Evolutionary conservation across 2,329 filamentous ascomycete genomes (phyloP).

Genomic region (Berkeleyomyces rouxiae): DNA sequence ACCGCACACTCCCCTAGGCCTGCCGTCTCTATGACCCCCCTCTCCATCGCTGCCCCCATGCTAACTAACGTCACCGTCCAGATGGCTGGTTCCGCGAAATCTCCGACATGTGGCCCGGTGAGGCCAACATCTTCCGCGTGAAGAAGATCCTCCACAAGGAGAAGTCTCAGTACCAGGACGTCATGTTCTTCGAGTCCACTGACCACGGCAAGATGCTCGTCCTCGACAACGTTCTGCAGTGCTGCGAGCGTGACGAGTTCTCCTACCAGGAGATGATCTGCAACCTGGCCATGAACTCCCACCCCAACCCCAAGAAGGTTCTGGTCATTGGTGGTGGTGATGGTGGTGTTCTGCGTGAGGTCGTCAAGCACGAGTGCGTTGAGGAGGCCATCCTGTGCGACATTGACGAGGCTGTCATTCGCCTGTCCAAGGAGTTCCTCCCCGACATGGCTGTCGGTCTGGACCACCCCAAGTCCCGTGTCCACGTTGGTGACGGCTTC

Average conservation of each 20-base stretch:
- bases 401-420: constrained; percentile 97
- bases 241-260: constrained; percentile 97
- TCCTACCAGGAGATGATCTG: constrained; percentile 99
- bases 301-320: constrained; percentile 96
- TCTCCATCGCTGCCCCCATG: background rate
- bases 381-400: constrained; percentile 95
- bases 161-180: constrained; percentile 98
- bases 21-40: background rate
- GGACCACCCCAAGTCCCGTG: constrained; percentile 82
- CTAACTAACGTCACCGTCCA: constrained; percentile 22
- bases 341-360: constrained; percentile 91
- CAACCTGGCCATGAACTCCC: constrained; percentile 93
- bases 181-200: constrained; percentile 96
- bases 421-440: constrained; percentile 95
- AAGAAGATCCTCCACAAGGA: constrained; percentile 98
- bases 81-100: constrained; percentile 99
- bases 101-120: constrained; percentile 96
- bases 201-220: constrained; percentile 93
- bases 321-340: constrained; percentile 96
- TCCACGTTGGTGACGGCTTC: constrained; percentile 93
- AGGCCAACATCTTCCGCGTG: constrained; percentile 96
- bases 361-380: constrained; percentile 96
- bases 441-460: constrained; percentile 87
- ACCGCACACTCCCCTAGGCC: background rate
- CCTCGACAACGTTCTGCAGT: constrained; percentile 97